These are phyloP conservation scores for Saccharomycopsis capsularis DNA, from an alignment of 805 yeast species.

Conservation along the genomic window DNA sequence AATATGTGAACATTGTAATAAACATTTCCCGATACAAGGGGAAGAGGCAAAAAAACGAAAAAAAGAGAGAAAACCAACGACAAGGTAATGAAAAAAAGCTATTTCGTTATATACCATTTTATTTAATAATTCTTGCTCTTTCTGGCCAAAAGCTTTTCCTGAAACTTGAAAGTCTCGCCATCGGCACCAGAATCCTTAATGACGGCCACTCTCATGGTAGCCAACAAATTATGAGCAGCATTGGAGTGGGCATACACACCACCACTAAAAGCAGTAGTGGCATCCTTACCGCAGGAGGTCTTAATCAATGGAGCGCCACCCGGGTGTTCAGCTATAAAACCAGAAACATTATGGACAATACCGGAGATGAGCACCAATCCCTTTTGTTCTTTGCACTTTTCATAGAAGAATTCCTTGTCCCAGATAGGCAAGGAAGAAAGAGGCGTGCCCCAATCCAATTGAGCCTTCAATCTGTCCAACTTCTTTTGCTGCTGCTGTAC, in stretches of 20 bases:
- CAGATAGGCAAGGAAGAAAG: constrained; percentile 63
- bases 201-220: constrained; percentile 77
- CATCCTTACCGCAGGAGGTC: constrained; percentile 74
- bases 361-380: constrained; percentile 71
- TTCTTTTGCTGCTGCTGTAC: constrained; percentile 81
- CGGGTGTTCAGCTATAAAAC: constrained; percentile 69
- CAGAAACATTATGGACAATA: constrained; percentile 69
- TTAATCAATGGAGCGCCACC: constrained; percentile 73
- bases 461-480: constrained; percentile 52
- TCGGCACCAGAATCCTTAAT: constrained; percentile 59
- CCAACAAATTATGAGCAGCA: constrained; percentile 78
- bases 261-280: constrained; percentile 78
- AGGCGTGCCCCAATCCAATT: constrained; percentile 71
- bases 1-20: too few species aligned
- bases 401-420: constrained; percentile 56
- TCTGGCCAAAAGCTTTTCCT: constrained; percentile 37
- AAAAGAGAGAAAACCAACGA: too few species aligned
- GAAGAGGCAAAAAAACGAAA: too few species aligned
- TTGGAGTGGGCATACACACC: constrained; percentile 81
- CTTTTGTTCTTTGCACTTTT: constrained; percentile 40
- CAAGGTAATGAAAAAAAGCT: too few species aligned
- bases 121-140: constrained; percentile 26
- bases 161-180: constrained; percentile 46
- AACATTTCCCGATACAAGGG: too few species aligned
- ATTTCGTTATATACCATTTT: too few species aligned